Evolutionary conservation across 2,329 filamentous ascomycete species (phyloP).

Genomic region (Alternaria ethzedia): DNA sequence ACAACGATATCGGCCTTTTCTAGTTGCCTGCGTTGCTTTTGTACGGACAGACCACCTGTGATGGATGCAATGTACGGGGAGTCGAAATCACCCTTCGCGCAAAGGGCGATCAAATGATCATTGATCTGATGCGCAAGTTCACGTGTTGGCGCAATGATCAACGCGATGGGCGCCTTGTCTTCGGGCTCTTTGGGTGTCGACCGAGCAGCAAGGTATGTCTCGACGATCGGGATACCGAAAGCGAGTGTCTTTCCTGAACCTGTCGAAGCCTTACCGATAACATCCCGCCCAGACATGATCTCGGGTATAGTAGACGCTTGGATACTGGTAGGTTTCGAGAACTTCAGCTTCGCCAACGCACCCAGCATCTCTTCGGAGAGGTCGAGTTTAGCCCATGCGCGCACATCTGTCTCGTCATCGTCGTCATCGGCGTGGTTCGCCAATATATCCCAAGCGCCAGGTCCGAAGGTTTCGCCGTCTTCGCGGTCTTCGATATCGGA

Average conservation of each 20-base stretch:
- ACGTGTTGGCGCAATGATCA: constrained; percentile 89
- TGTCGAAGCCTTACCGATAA: constrained; percentile 94
- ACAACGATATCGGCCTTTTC: constrained; percentile 89
- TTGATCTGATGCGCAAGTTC: constrained; percentile 92
- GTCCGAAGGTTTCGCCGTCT: constrained; percentile 36
- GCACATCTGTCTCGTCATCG: constrained; percentile 71
- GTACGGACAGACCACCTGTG: constrained; percentile 90
- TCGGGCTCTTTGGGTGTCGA: constrained; percentile 35
- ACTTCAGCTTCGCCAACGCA: constrained; percentile 79
- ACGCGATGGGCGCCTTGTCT: constrained; percentile 59
- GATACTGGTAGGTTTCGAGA: constrained; percentile 80
- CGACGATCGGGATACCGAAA: constrained; percentile 91
- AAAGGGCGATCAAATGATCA: constrained; percentile 80
- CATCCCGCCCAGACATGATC: constrained; percentile 82
- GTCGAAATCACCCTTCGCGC: constrained; percentile 67
- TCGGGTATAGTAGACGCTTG: constrained; percentile 81
- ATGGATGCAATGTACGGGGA: constrained; percentile 75
- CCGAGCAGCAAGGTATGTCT: constrained; percentile 70
- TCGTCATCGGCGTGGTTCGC: constrained; percentile 57
- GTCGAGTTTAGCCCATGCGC: constrained; percentile 77
- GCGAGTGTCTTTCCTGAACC: constrained; percentile 97
- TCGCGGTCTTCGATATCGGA: constrained; percentile 20
- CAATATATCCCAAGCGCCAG: constrained; percentile 62
- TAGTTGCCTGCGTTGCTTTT: constrained; percentile 89
- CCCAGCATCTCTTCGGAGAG: constrained; percentile 75